These are phyloP conservation scores for Aphanomyces cochlioides DNA, from an alignment of 352 stramenopile genomes.

Conservation along the genomic window DNA sequence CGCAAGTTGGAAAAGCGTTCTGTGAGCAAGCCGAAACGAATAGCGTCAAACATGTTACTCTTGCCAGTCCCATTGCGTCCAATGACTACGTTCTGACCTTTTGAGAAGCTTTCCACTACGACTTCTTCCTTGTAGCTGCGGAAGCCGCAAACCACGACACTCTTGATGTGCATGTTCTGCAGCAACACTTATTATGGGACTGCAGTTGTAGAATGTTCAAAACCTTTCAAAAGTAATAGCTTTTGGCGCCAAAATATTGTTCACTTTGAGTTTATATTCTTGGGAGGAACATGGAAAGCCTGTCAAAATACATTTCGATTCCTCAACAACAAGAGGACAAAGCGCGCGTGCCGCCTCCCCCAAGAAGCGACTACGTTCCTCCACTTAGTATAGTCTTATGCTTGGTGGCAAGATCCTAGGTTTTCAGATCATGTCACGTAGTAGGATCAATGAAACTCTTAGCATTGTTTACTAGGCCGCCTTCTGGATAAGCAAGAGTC, in stretches of 20 bases:
- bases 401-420: too few relatives aligned
- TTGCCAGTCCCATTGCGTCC: constrained; percentile 97
- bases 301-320: neutral
- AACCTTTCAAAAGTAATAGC: constrained; percentile 6
- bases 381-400: too few relatives aligned
- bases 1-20: constrained; percentile 90
- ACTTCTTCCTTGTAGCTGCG: constrained; percentile 92
- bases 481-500: too few relatives aligned
- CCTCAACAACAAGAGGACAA: too few relatives aligned
- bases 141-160: constrained; percentile 94
- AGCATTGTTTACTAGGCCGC: too few relatives aligned
- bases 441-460: too few relatives aligned
- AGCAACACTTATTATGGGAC: neutral
- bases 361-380: too few relatives aligned
- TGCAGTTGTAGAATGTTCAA: neutral
- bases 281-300: neutral
- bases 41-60: constrained; percentile 99
- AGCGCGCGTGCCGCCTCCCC: too few relatives aligned
- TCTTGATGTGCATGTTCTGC: constrained; percentile 94
- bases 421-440: too few relatives aligned
- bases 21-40: constrained; percentile 97
- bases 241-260: constrained; percentile 14
- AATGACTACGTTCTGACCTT: constrained; percentile 96
- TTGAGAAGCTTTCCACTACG: constrained; percentile 88
- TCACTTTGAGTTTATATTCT: neutral